These are phyloP conservation scores for Pleurotus ostreatus DNA, from an alignment of 768 basidiomycete genomes.

Conservation along the genomic window DNA sequence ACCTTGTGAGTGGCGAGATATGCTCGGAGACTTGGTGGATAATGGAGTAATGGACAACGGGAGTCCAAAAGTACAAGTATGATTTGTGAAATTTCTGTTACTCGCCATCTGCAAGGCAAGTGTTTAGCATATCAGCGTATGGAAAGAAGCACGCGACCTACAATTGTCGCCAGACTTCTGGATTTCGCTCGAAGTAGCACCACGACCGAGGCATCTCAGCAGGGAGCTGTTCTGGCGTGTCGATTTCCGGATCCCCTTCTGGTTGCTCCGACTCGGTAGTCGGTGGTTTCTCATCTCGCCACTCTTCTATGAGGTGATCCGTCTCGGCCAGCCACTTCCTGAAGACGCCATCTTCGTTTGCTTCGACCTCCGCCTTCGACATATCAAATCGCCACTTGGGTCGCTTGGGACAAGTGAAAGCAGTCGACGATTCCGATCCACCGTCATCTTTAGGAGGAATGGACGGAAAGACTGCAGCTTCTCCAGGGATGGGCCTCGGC, in stretches of 20 bases:
- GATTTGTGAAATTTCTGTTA: slow-evolving; percentile 87
- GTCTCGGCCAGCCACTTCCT: slow-evolving; percentile 72
- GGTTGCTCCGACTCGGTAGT: slow-evolving; percentile 7
- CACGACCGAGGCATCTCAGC: slow-evolving; percentile 55
- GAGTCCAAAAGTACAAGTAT: slow-evolving; percentile 86
- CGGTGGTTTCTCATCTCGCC: slow-evolving; percentile 32
- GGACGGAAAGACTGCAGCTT: slow-evolving; percentile 29
- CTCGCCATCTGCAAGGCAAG: slow-evolving; percentile 71
- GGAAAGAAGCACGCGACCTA: slow-evolving; percentile 31
- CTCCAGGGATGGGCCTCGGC: slow-evolving; percentile 49
- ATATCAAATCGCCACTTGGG: slow-evolving; percentile 88
- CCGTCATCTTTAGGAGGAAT: slow-evolving; percentile 1
- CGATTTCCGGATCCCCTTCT: too few relatives aligned
- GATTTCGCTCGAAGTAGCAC: slow-evolving; percentile 82
- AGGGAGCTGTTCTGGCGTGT: background rate
- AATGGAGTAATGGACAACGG: slow-evolving; percentile 84
- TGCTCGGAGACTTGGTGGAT: slow-evolving; percentile 69
- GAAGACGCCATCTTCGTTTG: slow-evolving; percentile 84
- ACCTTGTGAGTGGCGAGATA: slow-evolving; percentile 55
- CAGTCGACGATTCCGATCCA: slow-evolving; percentile 4
- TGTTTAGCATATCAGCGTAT: slow-evolving; percentile 11
- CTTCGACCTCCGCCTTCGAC: slow-evolving; percentile 85
- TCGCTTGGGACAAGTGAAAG: slow-evolving; percentile 54
- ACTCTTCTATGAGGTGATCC: slow-evolving; percentile 50
- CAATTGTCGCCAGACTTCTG: slow-evolving; percentile 96